Conservation (phyloP, 1,139 yeast species). For the Candida glucosophila region DNA sequence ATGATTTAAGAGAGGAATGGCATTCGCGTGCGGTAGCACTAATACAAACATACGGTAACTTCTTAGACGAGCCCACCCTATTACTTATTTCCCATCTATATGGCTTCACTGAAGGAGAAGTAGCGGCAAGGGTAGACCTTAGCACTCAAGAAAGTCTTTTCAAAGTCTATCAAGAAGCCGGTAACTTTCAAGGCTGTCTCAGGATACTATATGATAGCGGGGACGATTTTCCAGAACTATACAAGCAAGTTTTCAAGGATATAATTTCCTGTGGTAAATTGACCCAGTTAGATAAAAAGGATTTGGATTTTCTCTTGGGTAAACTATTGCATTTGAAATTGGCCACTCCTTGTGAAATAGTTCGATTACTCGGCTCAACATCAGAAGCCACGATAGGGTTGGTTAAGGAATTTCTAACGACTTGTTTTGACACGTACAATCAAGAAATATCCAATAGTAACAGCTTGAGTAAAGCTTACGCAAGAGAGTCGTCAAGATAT, state of each 20-base stretch:
- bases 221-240: conserved; percentile 53
- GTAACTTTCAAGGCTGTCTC: conserved; percentile 50
- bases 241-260: conserved; percentile 55
- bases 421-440: conserved; percentile 51
- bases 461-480: conserved; percentile 61
- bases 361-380: conserved; percentile 57
- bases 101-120: conserved; percentile 43
- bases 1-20: conserved; percentile 43
- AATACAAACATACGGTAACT: conserved; percentile 29
- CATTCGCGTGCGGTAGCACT: conserved; percentile 51
- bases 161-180: conserved; percentile 50
- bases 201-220: conserved; percentile 54
- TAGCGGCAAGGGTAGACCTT: conserved; percentile 22
- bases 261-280: too few relatives aligned
- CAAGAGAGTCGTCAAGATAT: conserved; percentile 53
- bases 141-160: conserved; percentile 61
- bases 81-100: conserved; percentile 62
- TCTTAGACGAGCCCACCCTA: conserved; percentile 52
- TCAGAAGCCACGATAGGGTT: conserved; percentile 68
- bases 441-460: conserved; percentile 62
- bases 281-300: conserved; percentile 48
- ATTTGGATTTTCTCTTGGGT: conserved; percentile 41
- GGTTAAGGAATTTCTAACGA: conserved; percentile 60
- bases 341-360: conserved; percentile 68
- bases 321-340: conserved; percentile 46